Conservation (phyloP, 2,329 filamentous ascomycete genomes). For the Cladophialophora exuberans region DNA sequence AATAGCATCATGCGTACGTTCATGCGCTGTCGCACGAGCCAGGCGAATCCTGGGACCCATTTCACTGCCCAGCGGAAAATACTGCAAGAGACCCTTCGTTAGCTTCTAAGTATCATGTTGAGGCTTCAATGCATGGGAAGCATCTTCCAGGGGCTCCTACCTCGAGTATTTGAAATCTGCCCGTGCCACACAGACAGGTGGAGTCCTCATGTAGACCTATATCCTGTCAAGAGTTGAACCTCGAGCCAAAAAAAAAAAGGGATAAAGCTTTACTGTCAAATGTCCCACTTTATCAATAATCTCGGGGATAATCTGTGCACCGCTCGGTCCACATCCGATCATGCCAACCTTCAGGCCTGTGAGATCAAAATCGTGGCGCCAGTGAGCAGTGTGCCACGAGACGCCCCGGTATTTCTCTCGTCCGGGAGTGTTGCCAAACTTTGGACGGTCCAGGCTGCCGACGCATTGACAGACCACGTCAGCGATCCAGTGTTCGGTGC, state of each 20-base stretch:
- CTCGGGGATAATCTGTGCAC: conserved; percentile 22
- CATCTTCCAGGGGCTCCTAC: neutral
- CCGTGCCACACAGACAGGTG: neutral
- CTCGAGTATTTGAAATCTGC: neutral
- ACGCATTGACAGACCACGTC: conserved; percentile 19
- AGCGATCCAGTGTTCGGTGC: conserved; percentile 18
- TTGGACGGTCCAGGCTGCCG: conserved; percentile 16
- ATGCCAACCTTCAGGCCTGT: conserved; percentile 13
- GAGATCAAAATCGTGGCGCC: conserved; percentile 2
- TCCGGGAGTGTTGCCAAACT: conserved; percentile 18
- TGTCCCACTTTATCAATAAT: conserved; percentile 14
- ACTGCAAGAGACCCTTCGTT: neutral
- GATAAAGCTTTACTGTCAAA: conserved; percentile 5
- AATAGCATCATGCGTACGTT: conserved; percentile 12
- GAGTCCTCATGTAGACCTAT: neutral
- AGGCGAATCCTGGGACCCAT: conserved; percentile 11
- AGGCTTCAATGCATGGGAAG: neutral
- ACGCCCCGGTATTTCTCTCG: conserved; percentile 15
- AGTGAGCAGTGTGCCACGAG: conserved; percentile 11
- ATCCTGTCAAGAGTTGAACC: neutral
- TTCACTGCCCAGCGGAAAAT: conserved; percentile 1
- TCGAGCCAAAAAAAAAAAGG: neutral
- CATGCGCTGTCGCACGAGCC: conserved; percentile 6
- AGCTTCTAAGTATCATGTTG: neutral
- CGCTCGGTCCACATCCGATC: conserved; percentile 22